Evolutionary conservation across 2,329 filamentous ascomycete genomes (phyloP), one percentile per base, ranked within the genome.

Genomic region (Zymoseptoria brevis): DNA sequence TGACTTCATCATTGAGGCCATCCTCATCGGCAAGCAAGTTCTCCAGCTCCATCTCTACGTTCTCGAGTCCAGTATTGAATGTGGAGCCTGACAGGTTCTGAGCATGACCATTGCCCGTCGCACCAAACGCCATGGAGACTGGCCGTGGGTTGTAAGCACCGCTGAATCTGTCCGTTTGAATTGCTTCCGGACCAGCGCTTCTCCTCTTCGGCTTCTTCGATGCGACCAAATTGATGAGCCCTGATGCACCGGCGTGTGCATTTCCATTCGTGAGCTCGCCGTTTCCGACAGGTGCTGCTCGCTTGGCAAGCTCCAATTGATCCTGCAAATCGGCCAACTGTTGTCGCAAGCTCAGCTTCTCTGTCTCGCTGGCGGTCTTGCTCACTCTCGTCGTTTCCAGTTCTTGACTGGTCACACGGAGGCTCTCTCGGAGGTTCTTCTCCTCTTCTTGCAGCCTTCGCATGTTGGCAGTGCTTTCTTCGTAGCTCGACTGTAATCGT

Each of bases 171-270:
- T 97, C 93, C 67, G 90, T 80, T 52, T 93, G 88, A 67, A 90
- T 87, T 60, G 85, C 85, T 74, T 96, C 92, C 19, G 88, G 87
- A 53, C 91, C 93, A 59, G 90, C 92, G 74, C 93, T 97, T 66
- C 94, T 85, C 71, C 94, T 83, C 81, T 97, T 96, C 50, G 92
- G 90, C 78, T 96, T 96, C 85, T 97, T 97, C 54, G 90, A 93
- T 1, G 93, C 89, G 24, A 99, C 94, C 35, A 99, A 81, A 74
- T 97, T 99, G 81, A 99, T 96, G 62, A 99, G 84, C 50, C 91
- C 92, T 71, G 82, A 88, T 49, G 84, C 76, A 19, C 77, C 73
- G 53, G 75, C 73, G 56, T 75, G 72, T 54, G 75, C 66, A 41
- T 62, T 76, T 58, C 90, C 89, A 68, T 90, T 91, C 57, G 79